Percentiles rank a stretch among this genome's conserved stretches.
Evolutionary conservation across 257 asterid species (phyloP).

Genomic region (Anisodus tanguticus): DNA sequence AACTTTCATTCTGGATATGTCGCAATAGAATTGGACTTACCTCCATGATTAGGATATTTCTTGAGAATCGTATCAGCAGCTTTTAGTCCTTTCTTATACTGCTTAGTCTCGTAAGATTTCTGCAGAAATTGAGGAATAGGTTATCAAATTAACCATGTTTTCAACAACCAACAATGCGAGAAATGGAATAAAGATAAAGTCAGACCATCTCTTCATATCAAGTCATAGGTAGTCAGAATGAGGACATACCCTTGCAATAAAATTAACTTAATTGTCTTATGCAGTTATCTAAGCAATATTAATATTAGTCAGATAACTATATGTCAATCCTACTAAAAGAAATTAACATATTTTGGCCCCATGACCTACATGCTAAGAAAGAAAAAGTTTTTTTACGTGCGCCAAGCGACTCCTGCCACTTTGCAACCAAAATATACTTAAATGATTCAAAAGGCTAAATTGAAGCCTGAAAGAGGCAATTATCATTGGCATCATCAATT

Average conservation of each 20-base stretch:
- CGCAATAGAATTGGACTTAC: conserved; percentile 49
- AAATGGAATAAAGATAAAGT: not conserved
- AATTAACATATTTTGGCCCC: not conserved
- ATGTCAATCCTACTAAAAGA: not conserved
- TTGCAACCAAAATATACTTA: not conserved
- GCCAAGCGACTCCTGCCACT: not conserved
- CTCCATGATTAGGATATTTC: conserved; percentile 99
- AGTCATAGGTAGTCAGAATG: not conserved
- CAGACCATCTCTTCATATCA: not conserved
- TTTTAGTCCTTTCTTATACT: conserved; percentile 95
- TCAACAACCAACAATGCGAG: not conserved
- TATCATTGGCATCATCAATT: not conserved
- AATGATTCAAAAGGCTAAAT: not conserved
- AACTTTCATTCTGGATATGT: conserved; percentile 2
- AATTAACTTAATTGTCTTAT: not conserved
- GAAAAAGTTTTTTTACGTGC: not conserved
- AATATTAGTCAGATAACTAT: not conserved
- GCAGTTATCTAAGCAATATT: not conserved
- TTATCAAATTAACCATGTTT: not conserved
- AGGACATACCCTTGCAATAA: not conserved
- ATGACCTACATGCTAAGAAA: not conserved
- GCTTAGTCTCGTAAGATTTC: conserved; percentile 98
- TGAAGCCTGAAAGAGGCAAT: not conserved
- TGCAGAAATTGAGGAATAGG: conserved; percentile 40
- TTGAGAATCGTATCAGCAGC: conserved; percentile 94